phyloP scores from a whole-genome alignment of 78 protist species.

The Speleostelium caveatum region DNA sequence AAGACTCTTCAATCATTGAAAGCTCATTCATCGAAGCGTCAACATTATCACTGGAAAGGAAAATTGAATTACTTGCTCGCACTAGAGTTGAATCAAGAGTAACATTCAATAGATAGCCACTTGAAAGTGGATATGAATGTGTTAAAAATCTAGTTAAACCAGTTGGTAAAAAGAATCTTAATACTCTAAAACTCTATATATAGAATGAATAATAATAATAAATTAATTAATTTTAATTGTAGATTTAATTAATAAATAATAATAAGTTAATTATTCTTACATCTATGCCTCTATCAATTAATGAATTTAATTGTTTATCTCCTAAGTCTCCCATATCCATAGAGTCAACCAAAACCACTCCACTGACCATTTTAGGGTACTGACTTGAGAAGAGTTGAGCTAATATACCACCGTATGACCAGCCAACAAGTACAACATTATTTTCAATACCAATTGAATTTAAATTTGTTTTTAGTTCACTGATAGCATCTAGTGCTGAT shows the following conservation, averaged over 20 bases:
- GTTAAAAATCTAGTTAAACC: conserved; percentile 15
- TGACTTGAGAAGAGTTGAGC: conserved; percentile 1
- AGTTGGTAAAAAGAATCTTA: conserved; percentile 13
- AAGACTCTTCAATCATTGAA: not conserved
- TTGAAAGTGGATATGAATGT: conserved; percentile 1
- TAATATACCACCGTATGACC: conserved; percentile 46
- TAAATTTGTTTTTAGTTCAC: conserved; percentile 27
- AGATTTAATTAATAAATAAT: not conserved
- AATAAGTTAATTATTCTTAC: not conserved
- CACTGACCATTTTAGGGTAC: not conserved
- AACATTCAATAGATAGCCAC: conserved; percentile 17
- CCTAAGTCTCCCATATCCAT: conserved; percentile 23
- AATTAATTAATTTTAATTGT: not conserved
- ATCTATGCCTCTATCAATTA: conserved; percentile 4
- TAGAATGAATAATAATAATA: not conserved
- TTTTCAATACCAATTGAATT: not conserved
- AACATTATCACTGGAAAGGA: not conserved
- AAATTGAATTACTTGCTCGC: not conserved
- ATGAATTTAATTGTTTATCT: not conserved
- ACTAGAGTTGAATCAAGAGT: not conserved
- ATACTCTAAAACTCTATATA: conserved; percentile 17
- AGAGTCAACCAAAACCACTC: conserved; percentile 41
- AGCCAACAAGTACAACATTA: conserved; percentile 31
- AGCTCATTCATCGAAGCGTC: conserved; percentile 24
- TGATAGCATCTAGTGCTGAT: not conserved